phyloP scores from a whole-genome alignment of 768 basidiomycete genomes.

The Xanthoconium purpureum region DNA sequence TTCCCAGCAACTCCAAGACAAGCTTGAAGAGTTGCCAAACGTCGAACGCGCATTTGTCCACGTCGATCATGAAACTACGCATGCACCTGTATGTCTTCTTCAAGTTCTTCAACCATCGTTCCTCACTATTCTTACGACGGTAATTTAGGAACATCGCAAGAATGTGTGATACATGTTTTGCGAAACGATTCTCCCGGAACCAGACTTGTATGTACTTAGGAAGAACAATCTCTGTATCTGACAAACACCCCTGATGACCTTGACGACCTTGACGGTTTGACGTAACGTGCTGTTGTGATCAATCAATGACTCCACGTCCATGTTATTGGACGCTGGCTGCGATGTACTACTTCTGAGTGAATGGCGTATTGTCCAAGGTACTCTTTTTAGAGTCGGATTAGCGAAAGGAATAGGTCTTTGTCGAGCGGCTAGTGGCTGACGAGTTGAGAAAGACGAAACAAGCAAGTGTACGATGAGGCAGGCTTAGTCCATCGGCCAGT shows the following conservation, averaged over 20 bases:
- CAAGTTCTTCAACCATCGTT: not conserved
- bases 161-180: conserved; percentile 7
- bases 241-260: not conserved
- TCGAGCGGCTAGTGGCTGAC: conserved; percentile 19
- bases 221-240: not conserved
- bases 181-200: no score
- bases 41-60: conserved; percentile 94
- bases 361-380: no score
- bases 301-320: no score
- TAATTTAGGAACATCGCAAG: conserved; percentile 45
- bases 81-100: conserved; percentile 49
- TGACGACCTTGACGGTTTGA: no score
- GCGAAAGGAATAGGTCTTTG: conserved; percentile 4
- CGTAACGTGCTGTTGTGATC: conserved; percentile 6
- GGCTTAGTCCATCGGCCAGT: conserved; percentile 11
- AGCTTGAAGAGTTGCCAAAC: conserved; percentile 83
- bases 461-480: conserved; percentile 16
- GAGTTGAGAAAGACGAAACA: conserved; percentile 31
- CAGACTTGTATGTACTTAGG: no score
- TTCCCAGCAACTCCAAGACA: conserved; percentile 82
- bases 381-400: not conserved
- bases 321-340: no score
- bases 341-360: no score
- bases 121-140: not conserved
- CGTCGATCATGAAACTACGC: conserved; percentile 92